Base-by-base conservation (phyloP, 495 filamentous ascomycete species). In the Staphylotrichum longicolle region DNA sequence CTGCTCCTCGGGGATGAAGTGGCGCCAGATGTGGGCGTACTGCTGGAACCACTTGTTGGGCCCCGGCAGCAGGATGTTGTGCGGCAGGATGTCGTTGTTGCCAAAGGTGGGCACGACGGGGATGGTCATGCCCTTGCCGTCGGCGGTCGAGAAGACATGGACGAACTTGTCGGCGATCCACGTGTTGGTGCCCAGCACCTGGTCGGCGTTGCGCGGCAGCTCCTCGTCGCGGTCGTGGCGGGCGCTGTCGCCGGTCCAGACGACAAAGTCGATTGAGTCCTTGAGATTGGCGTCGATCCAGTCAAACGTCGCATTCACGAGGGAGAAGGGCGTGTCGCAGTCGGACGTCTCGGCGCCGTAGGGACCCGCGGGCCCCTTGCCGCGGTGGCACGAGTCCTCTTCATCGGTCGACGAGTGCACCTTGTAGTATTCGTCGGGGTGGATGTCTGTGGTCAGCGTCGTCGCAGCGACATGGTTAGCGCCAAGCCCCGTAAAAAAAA, bases 211-310 rank as follows among this genome's bases (percentile, higher is more conserved):
- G 53, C 94, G 88, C 15, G 94, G 94, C 15, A 89, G 83, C 44
- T 83, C 71, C 70, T 93, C 91, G 68, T 98, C 94, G 74, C 88
- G 96, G 73, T 97, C 94, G 72, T 98, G 94, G 61, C 95, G 85
- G 37, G 91, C 93, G 27, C 91, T 96, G 72, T 99, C 94, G 58
- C 94, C 94, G 0, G 95, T 98, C 95, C 95, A 99, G 54, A 99
- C 79, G 44, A 98, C 88, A 70, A 99, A 99, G 74, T 99, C 94
- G 55, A 99, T 82, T 10, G 85, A 72, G 75, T 91, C 90, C 69
- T 85, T 89, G 41, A 99, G 68, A 65, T 96, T 88, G 34, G 86
- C 80, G n/a, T 85, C 80, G 57, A 99, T 89, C 94, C 94, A 99
- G 61, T 85, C 81, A 72, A 98, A 93, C 0, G 95, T 98, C 69